phyloP scores from a whole-genome alignment of 129 eudicot genomes.

The Deinandra increscens region DNA sequence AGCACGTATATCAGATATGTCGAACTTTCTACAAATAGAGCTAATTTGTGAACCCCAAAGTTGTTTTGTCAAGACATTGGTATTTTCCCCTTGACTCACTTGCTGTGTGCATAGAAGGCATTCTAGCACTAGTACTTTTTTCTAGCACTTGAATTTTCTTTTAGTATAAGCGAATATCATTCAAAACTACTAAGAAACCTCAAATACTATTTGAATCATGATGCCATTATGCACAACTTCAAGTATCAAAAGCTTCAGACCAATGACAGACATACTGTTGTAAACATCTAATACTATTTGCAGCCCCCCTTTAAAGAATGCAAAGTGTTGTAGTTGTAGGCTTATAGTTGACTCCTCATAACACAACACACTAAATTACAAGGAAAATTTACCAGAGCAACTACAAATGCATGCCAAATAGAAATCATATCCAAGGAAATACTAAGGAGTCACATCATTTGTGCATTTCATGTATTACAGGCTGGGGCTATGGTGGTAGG shows the following conservation, averaged over 20 bases:
- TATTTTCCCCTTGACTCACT: neutral
- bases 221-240: neutral
- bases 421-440: neutral
- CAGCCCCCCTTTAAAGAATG: too few species aligned
- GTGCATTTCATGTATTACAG: neutral
- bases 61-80: slow-evolving; percentile 1
- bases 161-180: neutral
- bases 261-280: neutral
- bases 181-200: neutral
- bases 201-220: neutral
- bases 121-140: neutral
- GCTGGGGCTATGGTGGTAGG: neutral
- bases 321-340: too few species aligned
- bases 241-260: neutral
- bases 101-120: neutral
- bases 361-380: slow-evolving; percentile 3
- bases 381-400: neutral
- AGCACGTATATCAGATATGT: neutral
- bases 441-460: neutral
- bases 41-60: neutral
- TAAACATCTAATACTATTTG: too few species aligned
- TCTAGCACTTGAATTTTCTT: neutral
- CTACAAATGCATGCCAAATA: neutral
- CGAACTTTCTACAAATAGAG: neutral
- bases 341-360: neutral